Evolutionary conservation across 192 early-diverging fungal species (phyloP), one percentile per base, ranked within the genome.

Genomic region (Backusella liffmaniae): DNA sequence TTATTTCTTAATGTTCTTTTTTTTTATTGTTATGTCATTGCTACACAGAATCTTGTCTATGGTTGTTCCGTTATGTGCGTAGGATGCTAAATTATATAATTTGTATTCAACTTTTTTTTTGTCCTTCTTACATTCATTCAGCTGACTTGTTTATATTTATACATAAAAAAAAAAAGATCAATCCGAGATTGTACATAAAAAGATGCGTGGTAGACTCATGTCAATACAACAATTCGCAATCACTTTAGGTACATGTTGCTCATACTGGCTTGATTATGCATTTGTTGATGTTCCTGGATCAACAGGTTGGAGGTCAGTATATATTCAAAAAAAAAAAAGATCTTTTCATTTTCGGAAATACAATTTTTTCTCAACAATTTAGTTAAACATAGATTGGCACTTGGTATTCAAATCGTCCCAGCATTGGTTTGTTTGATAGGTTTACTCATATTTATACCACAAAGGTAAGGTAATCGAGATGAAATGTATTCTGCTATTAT

Each of bases 221-320:
- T 91, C 94, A 21, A 85, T 95, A 62, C 91, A 96, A 79, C 96
- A 98, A 79, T 92, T 94, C 82, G 91, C 94, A 68, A 96, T 97
- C 80, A 96, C 95, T 66, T 91, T 94, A 84, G 96, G 92, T 13
- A 89, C 90, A 41, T 77, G 85, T 39, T 80, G 92, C 36, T 83
- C 90, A 36, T 91, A 86, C 75, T 77, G 76, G 76, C 53, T 82
- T 39, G 73, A 74, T 21, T 82, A 75, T 75, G 73, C 72, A 37
- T 66, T 69, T 18, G 8, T 70, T 9, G 72, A 72, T 49, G 49
- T 70, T 21, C 15, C 36, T 30, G 80, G 73, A 15, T 74, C 72
- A 10, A 66, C 34, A n/a, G 51, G 72, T 13, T 82, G 76, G 76
- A 69, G 79, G 77, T 79, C 66, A 78, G 16, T 10, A 10, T 30